Conservation (phyloP, 495 filamentous ascomycete species). For the Glonium stellatum region DNA sequence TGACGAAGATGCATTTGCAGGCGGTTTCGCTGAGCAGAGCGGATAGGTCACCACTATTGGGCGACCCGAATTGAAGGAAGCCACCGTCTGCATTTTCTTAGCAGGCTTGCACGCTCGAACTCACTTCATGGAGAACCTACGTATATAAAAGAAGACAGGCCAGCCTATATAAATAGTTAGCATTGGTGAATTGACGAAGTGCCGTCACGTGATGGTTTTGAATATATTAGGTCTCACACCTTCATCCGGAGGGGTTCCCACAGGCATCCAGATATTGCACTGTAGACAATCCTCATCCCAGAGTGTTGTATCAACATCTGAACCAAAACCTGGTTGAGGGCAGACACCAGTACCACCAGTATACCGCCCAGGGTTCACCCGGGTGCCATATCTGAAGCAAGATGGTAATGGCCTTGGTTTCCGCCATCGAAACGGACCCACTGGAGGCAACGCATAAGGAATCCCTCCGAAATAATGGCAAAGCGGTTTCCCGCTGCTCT, state of each 20-base stretch:
- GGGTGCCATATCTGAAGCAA: slow-evolving; percentile 36
- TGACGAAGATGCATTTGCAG: slow-evolving; percentile 32
- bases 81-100: slow-evolving; percentile 41
- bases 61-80: slow-evolving; percentile 50
- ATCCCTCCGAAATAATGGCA: slow-evolving; percentile 40
- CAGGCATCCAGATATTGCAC: slow-evolving; percentile 42
- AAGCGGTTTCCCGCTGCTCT: slow-evolving; percentile 16
- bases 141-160: slow-evolving; percentile 40
- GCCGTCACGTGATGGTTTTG: not conserved
- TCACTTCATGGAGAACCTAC: slow-evolving; percentile 11
- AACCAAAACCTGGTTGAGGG: slow-evolving; percentile 33
- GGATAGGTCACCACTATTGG: slow-evolving; percentile 37
- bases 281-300: slow-evolving; percentile 45
- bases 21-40: slow-evolving; percentile 32
- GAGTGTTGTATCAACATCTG: slow-evolving; percentile 16
- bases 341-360: slow-evolving; percentile 38
- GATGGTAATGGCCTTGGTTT: slow-evolving; percentile 38
- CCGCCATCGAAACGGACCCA: slow-evolving; percentile 39
- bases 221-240: slow-evolving; percentile 12
- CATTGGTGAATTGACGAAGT: not conserved
- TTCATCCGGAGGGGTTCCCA: slow-evolving; percentile 22
- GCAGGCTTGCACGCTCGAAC: not conserved
- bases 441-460: slow-evolving; percentile 44
- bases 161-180: slow-evolving; percentile 23
- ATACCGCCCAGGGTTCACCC: slow-evolving; percentile 33